Evolutionary conservation across 2,329 filamentous ascomycete species (phyloP).

Genomic region (Alternaria gansuensis): DNA sequence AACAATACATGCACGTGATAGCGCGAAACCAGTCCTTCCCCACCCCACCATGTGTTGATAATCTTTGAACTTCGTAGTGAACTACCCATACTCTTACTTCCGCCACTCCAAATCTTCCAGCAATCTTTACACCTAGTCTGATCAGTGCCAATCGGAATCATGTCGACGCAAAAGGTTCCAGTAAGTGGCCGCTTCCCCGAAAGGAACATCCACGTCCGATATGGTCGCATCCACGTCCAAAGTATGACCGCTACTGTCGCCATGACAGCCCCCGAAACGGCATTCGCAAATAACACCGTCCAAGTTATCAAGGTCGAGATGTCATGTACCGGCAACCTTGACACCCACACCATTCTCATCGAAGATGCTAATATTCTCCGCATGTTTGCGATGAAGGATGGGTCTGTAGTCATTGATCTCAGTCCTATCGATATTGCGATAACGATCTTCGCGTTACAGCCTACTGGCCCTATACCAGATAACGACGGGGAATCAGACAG

Average conservation of each 20-base stretch:
- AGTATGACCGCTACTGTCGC: not conserved
- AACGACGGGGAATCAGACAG: not conserved
- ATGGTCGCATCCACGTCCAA: not conserved
- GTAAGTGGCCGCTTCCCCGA: not conserved
- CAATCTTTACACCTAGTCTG: not conserved
- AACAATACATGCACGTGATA: not conserved
- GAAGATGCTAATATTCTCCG: constrained; percentile 1
- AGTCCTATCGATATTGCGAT: not conserved
- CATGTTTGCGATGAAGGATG: not conserved
- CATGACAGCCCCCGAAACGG: not conserved
- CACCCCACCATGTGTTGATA: not conserved
- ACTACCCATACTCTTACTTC: too few relatives aligned
- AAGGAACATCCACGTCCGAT: not conserved
- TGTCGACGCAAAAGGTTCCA: not conserved
- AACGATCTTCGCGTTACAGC: not conserved
- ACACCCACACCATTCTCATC: not conserved
- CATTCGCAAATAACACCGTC: not conserved
- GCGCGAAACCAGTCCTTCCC: not conserved
- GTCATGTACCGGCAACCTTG: not conserved
- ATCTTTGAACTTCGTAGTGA: accelerated
- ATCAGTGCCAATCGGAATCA: not conserved
- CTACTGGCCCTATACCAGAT: not conserved
- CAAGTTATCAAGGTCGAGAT: not conserved
- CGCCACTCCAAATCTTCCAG: not conserved
- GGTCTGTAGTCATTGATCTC: not conserved